Percentiles rank a stretch among this genome's conserved stretches.
Evolutionary conservation across 208 protist genomes (phyloP).

Genomic region (Acanthamoeba divionensis): DNA sequence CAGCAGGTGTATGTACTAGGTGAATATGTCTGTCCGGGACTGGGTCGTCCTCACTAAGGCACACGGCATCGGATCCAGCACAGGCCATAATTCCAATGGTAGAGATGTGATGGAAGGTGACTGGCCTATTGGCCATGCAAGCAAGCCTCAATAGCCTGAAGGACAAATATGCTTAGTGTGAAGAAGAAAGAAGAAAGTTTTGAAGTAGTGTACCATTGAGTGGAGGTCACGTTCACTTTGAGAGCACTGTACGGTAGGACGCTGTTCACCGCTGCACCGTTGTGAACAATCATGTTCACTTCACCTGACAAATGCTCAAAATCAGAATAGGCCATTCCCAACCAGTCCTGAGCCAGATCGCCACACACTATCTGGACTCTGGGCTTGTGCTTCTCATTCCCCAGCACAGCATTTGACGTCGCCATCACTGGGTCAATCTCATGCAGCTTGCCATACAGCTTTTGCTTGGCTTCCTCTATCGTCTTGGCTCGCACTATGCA

Average conservation of each 20-base stretch:
- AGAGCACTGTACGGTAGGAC: conserved; percentile 23
- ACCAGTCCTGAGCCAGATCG: background rate
- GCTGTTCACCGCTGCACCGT: conserved; percentile 23
- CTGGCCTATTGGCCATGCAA: background rate
- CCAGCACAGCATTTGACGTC: too few relatives aligned
- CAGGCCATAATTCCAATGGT: background rate
- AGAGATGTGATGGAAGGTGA: conserved; percentile 25
- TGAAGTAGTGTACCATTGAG: background rate
- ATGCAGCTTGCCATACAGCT: too few relatives aligned
- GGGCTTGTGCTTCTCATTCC: too few relatives aligned
- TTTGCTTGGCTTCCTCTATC: background rate
- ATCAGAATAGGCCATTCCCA: background rate
- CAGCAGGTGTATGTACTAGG: background rate
- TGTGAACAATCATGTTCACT: conserved; percentile 36
- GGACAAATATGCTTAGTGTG: background rate
- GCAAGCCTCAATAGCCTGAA: conserved; percentile 20
- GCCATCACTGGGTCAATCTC: too few relatives aligned
- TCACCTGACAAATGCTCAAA: background rate
- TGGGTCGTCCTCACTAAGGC: conserved; percentile 11
- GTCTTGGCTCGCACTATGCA: background rate
- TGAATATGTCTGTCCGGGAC: conserved; percentile 17
- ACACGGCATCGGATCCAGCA: background rate
- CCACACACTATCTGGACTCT: background rate
- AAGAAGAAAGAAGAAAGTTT: background rate
- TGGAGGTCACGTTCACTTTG: background rate